phyloP scores from a whole-genome alignment of 78 protist species.

The Thecamonas trahens region DNA sequence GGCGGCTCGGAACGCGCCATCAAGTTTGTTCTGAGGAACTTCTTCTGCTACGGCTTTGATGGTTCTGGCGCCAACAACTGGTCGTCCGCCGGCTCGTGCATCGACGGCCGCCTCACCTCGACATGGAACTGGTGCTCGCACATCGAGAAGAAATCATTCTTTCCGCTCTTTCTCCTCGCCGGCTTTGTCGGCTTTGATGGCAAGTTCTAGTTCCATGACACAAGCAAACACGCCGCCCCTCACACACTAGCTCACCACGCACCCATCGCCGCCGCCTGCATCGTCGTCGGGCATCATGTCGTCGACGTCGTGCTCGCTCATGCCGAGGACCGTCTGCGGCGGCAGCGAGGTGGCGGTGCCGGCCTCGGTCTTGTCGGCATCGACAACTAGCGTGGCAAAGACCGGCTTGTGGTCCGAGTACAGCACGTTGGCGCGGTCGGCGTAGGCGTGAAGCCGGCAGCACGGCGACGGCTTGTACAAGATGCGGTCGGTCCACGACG shows the following conservation, averaged over 20 bases:
- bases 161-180: conserved; percentile 56
- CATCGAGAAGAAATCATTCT: conserved; percentile 64
- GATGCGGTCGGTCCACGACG: conserved; percentile 46
- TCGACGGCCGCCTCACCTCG: conserved; percentile 89
- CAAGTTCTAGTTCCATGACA: conserved; percentile 23
- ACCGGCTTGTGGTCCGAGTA: no score
- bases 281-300: no score
- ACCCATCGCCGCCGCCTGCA: no score
- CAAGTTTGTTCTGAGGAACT: conserved; percentile 71
- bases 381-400: no score
- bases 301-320: no score
- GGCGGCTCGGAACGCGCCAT: conserved; percentile 18
- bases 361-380: no score
- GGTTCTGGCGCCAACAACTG: conserved; percentile 63
- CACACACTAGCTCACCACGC: neutral
- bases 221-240: neutral
- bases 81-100: conserved; percentile 91
- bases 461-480: no score
- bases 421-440: no score
- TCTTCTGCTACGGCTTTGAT: conserved; percentile 87
- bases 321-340: no score
- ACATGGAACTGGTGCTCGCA: conserved; percentile 91
- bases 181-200: conserved; percentile 89
- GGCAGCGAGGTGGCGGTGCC: no score
- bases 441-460: no score